Evolutionary conservation across 1,139 yeast genomes (phyloP).

Genomic region (Magnusiomyces magnusii): DNA sequence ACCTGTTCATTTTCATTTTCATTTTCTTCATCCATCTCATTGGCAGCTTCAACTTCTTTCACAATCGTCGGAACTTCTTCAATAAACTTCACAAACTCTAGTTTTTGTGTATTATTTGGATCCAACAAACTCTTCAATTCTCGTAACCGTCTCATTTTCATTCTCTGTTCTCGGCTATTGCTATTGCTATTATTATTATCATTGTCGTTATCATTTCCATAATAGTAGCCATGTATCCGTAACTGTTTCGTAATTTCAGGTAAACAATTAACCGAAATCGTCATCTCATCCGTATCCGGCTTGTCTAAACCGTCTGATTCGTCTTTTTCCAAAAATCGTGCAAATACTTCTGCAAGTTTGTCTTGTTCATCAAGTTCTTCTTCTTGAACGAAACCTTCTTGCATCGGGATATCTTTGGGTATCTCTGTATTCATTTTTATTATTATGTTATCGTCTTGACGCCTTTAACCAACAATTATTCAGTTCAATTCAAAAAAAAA

Average conservation of each 20-base stretch:
- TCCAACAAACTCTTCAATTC: not conserved
- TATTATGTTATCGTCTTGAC: too few species aligned
- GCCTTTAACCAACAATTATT: too few species aligned
- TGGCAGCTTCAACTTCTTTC: not conserved
- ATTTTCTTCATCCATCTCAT: not conserved
- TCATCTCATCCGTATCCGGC: not conserved
- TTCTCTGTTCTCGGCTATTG: not conserved
- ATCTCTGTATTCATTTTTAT: too few species aligned
- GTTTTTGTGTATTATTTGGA: not conserved
- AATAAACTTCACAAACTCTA: not conserved
- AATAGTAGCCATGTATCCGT: conserved; percentile 3
- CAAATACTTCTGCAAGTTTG: not conserved
- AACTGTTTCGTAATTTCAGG: conserved; percentile 5
- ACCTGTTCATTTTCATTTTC: not conserved
- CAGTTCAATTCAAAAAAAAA: too few species aligned
- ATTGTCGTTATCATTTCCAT: not conserved
- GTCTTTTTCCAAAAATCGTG: not conserved
- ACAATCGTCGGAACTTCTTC: not conserved
- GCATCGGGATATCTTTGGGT: too few species aligned
- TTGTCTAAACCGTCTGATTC: not conserved
- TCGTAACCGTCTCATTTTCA: not conserved
- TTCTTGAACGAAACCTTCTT: not conserved
- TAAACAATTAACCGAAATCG: conserved; percentile 4
- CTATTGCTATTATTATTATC: too few species aligned
- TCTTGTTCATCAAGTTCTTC: not conserved